Base-by-base conservation (phyloP, 2,329 filamentous ascomycete genomes). In the Cyphellophora attinorum region DNA sequence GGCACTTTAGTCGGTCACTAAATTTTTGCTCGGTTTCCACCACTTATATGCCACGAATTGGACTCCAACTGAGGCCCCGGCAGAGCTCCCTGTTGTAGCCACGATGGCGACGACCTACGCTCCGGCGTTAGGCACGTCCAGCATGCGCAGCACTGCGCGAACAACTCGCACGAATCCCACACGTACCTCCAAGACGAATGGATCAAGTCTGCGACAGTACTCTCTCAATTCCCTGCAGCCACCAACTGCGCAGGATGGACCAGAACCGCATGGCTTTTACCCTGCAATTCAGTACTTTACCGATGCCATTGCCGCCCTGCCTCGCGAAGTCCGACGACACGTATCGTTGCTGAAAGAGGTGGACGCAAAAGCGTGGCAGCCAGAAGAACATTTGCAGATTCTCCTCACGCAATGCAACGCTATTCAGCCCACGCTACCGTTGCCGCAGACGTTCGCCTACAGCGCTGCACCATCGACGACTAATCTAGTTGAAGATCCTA, bases 341-440 rank as follows among this genome's bases (percentile, higher is more conserved):
- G 94, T 94, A 51, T 95, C 89, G 19, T 73, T 96, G 37, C 70
- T 98, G 48, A 95, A 95, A 59, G 91, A 98, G 63, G 91, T 96
- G 31, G 91, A 98, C 64, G 89, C 89, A 44, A 98, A 98, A 64
- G 83, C 93, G 45, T 91, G 88, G 60, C 79, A 78, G 16, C 82
- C 91, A 5, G 85, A 94, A 57, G 81, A 91, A 50, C 74, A 80
- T 52, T 71, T 98, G 39, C 79, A 81, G 53, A 73, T 81, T 53
- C 70, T 93, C 42, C 74, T 93, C 49, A 70, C 65, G 23, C 57
- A 64, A 18, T 64, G 67, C 25, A 33, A 45, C n/a, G 32, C 41
- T 15, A 47, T 44, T 34, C 37, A 32, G 14, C 27, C 36, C 15
- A 29, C 29, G 6, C 25, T 34, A 31, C 35, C 8, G 18, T 41